Evolutionary conservation across 805 yeast genomes (phyloP).

Genomic region (Hanseniaspora clermontiae): DNA sequence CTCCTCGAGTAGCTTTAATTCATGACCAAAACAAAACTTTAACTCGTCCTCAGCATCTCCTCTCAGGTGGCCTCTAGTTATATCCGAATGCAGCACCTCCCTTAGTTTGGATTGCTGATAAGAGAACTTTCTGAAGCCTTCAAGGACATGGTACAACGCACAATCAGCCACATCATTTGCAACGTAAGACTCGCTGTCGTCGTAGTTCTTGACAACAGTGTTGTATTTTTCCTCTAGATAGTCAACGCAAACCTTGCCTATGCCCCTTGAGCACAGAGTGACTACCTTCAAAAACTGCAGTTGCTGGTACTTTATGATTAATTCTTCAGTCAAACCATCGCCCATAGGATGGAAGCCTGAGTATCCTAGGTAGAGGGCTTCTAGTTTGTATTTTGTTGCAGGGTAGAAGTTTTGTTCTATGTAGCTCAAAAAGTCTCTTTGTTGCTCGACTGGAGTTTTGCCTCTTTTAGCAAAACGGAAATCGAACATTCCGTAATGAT

Average conservation of each 20-base stretch:
- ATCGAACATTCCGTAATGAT: background rate
- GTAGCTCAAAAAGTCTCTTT: conserved; percentile 1
- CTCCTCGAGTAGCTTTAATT: conserved; percentile 11
- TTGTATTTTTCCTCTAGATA: conserved; percentile 29
- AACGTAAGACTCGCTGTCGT: conserved; percentile 26
- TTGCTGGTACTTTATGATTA: conserved; percentile 30
- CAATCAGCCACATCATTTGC: conserved; percentile 56
- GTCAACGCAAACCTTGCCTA: conserved; percentile 37
- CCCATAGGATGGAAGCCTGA: conserved; percentile 41
- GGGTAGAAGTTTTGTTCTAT: conserved; percentile 13
- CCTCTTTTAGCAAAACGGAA: conserved; percentile 4
- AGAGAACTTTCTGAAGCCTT: conserved; percentile 41
- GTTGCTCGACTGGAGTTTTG: background rate
- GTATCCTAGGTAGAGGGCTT: conserved; percentile 50
- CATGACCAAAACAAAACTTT: conserved; percentile 32
- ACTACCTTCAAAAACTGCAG: conserved; percentile 38
- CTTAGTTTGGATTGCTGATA: conserved; percentile 27
- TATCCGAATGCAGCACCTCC: conserved; percentile 30
- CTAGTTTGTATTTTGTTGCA: conserved; percentile 17
- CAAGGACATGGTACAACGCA: conserved; percentile 43
- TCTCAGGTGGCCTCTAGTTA: conserved; percentile 31
- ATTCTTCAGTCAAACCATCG: conserved; percentile 33
- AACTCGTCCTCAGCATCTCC: conserved; percentile 19
- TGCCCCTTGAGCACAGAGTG: conserved; percentile 46
- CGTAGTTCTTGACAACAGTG: conserved; percentile 36